Conservation (phyloP, 2,329 filamentous ascomycete species). For the Neonectria punicea region DNA sequence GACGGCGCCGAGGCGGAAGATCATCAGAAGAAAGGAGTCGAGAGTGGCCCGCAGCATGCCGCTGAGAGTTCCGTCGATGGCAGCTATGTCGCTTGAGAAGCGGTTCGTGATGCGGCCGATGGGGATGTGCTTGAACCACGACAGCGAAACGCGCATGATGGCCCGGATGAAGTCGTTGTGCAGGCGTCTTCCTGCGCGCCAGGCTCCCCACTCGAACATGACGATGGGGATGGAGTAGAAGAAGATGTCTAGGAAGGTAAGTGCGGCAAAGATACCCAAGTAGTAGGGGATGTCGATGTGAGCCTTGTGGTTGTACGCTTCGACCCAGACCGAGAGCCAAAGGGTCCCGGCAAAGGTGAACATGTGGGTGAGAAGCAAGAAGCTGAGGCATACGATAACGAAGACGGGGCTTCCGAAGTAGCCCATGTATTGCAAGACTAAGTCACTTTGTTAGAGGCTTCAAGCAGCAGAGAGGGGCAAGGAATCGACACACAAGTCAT, state of each 20-base stretch:
- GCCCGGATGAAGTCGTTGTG: conserved; percentile 64
- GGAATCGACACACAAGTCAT: conserved; percentile 52
- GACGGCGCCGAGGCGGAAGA: conserved; percentile 59
- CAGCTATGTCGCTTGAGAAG: conserved; percentile 67
- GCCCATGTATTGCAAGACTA: conserved; percentile 62
- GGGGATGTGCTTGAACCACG: conserved; percentile 66
- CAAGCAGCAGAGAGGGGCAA: not conserved
- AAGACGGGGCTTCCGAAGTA: conserved; percentile 61
- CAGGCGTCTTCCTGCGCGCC: conserved; percentile 64
- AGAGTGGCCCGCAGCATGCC: conserved; percentile 56
- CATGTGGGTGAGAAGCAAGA: conserved; percentile 54
- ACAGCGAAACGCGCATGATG: conserved; percentile 63
- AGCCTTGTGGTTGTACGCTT: conserved; percentile 58
- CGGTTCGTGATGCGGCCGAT: conserved; percentile 65
- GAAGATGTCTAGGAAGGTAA: conserved; percentile 56
- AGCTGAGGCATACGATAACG: conserved; percentile 51
- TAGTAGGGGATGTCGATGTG: conserved; percentile 61
- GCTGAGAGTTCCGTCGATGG: conserved; percentile 61
- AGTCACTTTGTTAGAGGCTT: conserved; percentile 27
- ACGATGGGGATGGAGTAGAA: conserved; percentile 56
- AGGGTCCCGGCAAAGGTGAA: conserved; percentile 55
- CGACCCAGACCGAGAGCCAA: conserved; percentile 65
- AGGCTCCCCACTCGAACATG: conserved; percentile 65
- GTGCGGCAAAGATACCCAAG: conserved; percentile 61
- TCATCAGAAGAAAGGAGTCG: conserved; percentile 54